Base-by-base conservation (phyloP, 2,329 filamentous ascomycete species). In the Trichoderma gracile region DNA sequence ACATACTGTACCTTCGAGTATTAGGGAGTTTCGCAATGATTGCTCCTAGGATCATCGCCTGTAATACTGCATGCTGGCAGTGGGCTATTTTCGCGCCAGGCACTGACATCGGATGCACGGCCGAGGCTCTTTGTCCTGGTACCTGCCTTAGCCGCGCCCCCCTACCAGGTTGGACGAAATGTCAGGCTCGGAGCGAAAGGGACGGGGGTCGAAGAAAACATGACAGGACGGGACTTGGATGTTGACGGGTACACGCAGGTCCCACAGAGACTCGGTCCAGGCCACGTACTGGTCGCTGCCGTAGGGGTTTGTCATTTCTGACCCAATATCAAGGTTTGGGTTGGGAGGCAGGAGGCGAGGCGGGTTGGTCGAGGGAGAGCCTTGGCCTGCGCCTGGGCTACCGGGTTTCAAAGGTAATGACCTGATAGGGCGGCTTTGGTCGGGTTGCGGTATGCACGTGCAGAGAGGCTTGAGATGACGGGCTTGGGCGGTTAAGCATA, bases 401-500 rank as follows among this genome's bases (percentile, higher is more conserved):
- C 8, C 7, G 5, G 9, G 8, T 5, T 30, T n/a, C n/a, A n/a
- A 9, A 30, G 7, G 8, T 30, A 10, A 30, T n/a, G n/a, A n/a
- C n/a, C n/a, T 30, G 30, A 30, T 30, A 30, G 30, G 30, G 30
- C 7, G 30, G 7, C 30, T 8, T 30, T 30, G 30, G 30, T 3
- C 1, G 30, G 9, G 9, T 9, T 6, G 9, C 33, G 12, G 12
- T 38, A 38, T 38, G 33, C 33, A 14, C 33, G 12, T 14, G 33
- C 12, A 38, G 33, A 14, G 1, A 38, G 10, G 33, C 33, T 38
- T 14, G 12, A 14, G 12, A 15, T 19, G 15, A n/a, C 14, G 23
- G n/a, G 33, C n/a, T 25, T 17, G 57, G 7, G n/a, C 14, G 45
- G 27, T 60, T 60, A 60, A 60, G 57, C 57, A 60, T 60, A 60